Evolutionary conservation across 129 eudicot genomes (phyloP).

Genomic region (Erigeron canadensis): DNA sequence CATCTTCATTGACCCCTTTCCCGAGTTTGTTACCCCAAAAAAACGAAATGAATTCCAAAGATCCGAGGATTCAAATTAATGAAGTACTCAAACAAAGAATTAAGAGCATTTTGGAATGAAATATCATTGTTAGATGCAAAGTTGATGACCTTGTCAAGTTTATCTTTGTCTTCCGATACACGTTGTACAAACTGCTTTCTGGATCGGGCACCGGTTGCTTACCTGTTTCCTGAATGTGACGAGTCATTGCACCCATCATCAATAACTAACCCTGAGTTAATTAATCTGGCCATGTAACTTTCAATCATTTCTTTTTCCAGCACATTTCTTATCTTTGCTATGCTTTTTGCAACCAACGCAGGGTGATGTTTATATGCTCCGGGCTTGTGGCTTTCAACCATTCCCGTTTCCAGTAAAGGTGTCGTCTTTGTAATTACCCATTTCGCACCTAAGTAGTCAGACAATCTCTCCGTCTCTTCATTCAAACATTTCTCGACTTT

Average conservation of each 20-base stretch:
- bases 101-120: constrained; percentile 50
- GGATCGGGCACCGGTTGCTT: constrained; percentile 52
- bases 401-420: too few relatives aligned
- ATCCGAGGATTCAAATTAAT: constrained; percentile 52
- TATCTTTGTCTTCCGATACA: constrained; percentile 51
- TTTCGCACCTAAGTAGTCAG: constrained; percentile 47
- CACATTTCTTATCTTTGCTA: constrained; percentile 40
- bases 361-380: too few relatives aligned
- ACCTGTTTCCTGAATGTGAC: constrained; percentile 44
- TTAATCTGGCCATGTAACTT: constrained; percentile 47
- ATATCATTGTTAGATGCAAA: constrained; percentile 46
- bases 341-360: background rate
- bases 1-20: constrained; percentile 53
- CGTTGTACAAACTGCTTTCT: constrained; percentile 49
- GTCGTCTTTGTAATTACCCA: background rate
- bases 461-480: constrained; percentile 55
- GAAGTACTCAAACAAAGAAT: constrained; percentile 50
- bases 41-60: constrained; percentile 56
- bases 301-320: constrained; percentile 50
- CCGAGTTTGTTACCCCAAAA: constrained; percentile 55
- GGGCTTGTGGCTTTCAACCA: too few relatives aligned
- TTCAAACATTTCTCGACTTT: constrained; percentile 49
- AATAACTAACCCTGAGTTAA: constrained; percentile 46
- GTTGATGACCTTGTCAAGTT: constrained; percentile 45
- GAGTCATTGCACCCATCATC: constrained; percentile 49